A percentile compares a stretch with the other conserved stretches of the same genome.
phyloP scores from a whole-genome alignment of 2,329 filamentous ascomycete species.

The Pseudonectria buxi region DNA sequence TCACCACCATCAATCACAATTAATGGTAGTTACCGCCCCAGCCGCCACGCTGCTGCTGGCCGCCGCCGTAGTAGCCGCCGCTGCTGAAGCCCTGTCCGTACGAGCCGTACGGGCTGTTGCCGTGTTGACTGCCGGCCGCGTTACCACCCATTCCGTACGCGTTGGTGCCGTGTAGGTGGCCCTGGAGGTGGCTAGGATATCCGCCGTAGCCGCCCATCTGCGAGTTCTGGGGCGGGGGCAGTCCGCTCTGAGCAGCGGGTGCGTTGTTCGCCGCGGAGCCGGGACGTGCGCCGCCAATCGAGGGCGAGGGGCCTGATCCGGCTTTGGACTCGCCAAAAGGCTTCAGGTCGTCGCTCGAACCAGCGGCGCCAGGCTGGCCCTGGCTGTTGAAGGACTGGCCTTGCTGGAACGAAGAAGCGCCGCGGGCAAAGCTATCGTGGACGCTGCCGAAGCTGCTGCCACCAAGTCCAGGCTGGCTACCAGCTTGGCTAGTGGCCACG shows the following conservation, averaged over 20 bases:
- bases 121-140: slow-evolving; percentile 44
- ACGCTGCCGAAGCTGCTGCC: slow-evolving; percentile 45
- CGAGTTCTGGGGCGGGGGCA: slow-evolving; percentile 50
- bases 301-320: slow-evolving; percentile 48
- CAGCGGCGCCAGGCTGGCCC: slow-evolving; percentile 37
- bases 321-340: slow-evolving; percentile 51
- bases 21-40: slow-evolving; percentile 57
- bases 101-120: slow-evolving; percentile 46
- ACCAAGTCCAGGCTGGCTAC: slow-evolving; percentile 43
- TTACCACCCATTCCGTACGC: slow-evolving; percentile 49
- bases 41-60: slow-evolving; percentile 44
- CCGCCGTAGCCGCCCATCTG: slow-evolving; percentile 50
- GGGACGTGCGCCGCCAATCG: slow-evolving; percentile 48
- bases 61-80: slow-evolving; percentile 41
- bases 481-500: slow-evolving; percentile 42
- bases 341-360: slow-evolving; percentile 49
- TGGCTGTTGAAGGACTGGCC: slow-evolving; percentile 47
- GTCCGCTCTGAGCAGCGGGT: slow-evolving; percentile 42
- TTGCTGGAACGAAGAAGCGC: slow-evolving; percentile 48
- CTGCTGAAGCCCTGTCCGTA: slow-evolving; percentile 45
- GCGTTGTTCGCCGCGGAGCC: slow-evolving; percentile 51
- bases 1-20: slow-evolving; percentile 21
- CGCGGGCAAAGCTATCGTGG: slow-evolving; percentile 50
- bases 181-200: slow-evolving; percentile 50
- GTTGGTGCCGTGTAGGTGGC: slow-evolving; percentile 47